Evolutionary conservation across 306 rosid genomes (phyloP).

Genomic region (Casuarina equisetifolia): DNA sequence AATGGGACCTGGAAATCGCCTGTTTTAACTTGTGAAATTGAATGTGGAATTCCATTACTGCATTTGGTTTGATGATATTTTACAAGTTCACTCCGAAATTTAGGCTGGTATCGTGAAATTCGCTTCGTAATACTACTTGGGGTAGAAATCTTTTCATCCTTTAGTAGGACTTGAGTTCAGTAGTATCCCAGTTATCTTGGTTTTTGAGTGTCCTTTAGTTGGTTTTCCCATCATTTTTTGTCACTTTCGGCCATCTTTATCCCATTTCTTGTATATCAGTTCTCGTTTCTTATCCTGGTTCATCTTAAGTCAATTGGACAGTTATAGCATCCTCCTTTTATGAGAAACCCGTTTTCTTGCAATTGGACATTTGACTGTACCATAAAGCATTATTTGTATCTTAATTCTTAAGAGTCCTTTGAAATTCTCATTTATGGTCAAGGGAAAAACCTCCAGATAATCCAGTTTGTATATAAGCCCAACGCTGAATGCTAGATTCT

Average conservation of each 20-base stretch:
- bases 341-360: neutral
- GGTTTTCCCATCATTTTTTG: neutral
- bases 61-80: too few relatives aligned
- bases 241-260: neutral
- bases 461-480: conserved; percentile 1
- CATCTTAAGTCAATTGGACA: neutral
- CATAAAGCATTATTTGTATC: neutral
- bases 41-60: too few relatives aligned
- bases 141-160: neutral
- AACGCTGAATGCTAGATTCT: neutral
- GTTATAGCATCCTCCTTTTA: neutral
- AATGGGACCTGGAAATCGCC: neutral
- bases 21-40: neutral
- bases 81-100: neutral
- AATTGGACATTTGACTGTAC: neutral
- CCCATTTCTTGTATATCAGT: neutral
- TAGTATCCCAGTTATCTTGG: neutral
- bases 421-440: neutral
- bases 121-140: neutral
- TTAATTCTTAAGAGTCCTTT: neutral
- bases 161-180: neutral
- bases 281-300: neutral
- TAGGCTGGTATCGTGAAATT: neutral
- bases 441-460: neutral
- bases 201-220: neutral